Percentiles rank a stretch among this genome's conserved stretches.
Evolutionary conservation across 305 asterid species (phyloP).

Genomic region (Fraxinus nigra): DNA sequence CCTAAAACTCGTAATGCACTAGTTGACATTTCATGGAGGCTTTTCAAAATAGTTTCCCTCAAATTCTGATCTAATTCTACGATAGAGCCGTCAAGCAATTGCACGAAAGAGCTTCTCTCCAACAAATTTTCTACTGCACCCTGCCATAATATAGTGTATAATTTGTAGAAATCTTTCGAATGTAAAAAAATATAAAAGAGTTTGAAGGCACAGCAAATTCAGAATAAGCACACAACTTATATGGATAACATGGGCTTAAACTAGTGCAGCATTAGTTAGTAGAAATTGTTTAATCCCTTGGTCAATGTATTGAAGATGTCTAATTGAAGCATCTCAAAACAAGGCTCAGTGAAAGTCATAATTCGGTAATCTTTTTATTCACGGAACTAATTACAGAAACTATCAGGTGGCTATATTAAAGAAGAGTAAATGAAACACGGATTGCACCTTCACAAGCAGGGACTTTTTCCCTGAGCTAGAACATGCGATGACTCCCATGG

Average conservation of each 20-base stretch:
- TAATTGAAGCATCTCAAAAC: conserved; percentile 3
- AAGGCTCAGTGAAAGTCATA: background rate
- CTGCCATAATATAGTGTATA: conserved; percentile 29
- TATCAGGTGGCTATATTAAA: background rate
- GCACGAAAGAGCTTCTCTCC: conserved; percentile 78
- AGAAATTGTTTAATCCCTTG: background rate
- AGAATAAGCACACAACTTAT: background rate
- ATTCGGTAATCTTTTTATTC: background rate
- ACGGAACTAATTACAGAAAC: background rate
- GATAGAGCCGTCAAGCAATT: conserved; percentile 74
- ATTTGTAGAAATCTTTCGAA: background rate
- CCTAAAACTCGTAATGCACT: conserved; percentile 81
- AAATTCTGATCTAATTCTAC: conserved; percentile 49
- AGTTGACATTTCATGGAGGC: conserved; percentile 69
- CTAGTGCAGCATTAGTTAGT: background rate
- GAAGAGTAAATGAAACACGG: conserved; percentile 8
- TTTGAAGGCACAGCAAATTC: background rate
- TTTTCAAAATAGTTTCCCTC: conserved; percentile 48
- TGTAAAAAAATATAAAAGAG: background rate
- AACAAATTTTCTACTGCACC: conserved; percentile 86
- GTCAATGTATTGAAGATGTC: background rate
- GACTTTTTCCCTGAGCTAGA: conserved; percentile 59
- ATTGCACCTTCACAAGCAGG: conserved; percentile 72
- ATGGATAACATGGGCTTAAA: background rate
- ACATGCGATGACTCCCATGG: conserved; percentile 81